Evolutionary conservation across 116 monocot species (phyloP).

Genomic region (Dioscorea cayenensis): DNA sequence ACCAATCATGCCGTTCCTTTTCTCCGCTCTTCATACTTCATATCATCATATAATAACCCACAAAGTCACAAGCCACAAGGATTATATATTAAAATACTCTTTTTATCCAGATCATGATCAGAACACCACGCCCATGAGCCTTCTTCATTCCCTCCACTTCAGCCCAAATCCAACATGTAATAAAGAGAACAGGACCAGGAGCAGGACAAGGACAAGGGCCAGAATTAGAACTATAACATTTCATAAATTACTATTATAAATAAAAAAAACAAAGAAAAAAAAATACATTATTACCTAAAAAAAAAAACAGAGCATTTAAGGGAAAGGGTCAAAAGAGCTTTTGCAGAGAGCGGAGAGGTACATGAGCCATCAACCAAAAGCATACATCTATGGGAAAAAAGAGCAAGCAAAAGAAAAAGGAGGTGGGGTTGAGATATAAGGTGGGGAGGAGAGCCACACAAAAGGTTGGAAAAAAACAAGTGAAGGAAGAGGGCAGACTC

Average conservation of each 20-base stretch:
- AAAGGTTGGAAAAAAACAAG: neutral
- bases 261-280: neutral
- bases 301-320: conserved; percentile 8
- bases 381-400: conserved; percentile 13
- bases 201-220: neutral
- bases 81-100: conserved; percentile 4
- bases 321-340: conserved; percentile 20
- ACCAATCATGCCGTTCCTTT: conserved; percentile 20
- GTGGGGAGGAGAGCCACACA: neutral
- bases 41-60: neutral
- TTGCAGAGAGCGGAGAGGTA: conserved; percentile 8
- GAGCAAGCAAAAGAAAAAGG: neutral
- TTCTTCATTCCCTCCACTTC: too few species aligned
- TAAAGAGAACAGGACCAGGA: neutral
- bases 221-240: neutral
- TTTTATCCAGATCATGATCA: neutral
- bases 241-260: neutral
- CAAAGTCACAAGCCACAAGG: neutral
- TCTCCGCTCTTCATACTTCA: conserved; percentile 3
- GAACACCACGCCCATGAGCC: neutral
- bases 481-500: neutral
- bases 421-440: neutral
- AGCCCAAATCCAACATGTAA: neutral
- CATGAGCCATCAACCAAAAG: conserved; percentile 29
- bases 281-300: conserved; percentile 8